Evolutionary conservation across 768 basidiomycete genomes (phyloP).

Genomic region (Pleurotus cornucopiae): DNA sequence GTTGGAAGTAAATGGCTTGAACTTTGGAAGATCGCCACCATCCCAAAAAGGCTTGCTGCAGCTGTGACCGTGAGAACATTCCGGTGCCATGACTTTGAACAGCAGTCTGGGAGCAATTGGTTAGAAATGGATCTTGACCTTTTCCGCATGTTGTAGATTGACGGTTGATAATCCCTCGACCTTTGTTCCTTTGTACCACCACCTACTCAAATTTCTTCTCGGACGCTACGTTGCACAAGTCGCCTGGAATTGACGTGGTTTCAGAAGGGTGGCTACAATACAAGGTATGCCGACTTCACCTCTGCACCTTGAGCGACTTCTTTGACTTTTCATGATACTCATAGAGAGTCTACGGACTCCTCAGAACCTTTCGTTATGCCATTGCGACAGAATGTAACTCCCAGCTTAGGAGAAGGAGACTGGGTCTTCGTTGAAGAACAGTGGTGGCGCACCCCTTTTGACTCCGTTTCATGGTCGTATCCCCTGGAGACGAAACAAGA

Average conservation of each 20-base stretch:
- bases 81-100: too few relatives aligned
- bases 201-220: background rate
- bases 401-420: slow-evolving; percentile 26
- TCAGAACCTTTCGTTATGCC: background rate
- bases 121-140: slow-evolving; percentile 9
- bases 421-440: slow-evolving; percentile 35
- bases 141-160: slow-evolving; percentile 9
- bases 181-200: background rate
- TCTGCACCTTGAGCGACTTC: too few relatives aligned
- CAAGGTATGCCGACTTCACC: background rate
- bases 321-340: background rate
- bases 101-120: background rate
- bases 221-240: background rate
- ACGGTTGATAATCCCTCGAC: background rate
- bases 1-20: too few relatives aligned
- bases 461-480: slow-evolving; percentile 37
- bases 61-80: too few relatives aligned
- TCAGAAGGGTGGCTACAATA: background rate
- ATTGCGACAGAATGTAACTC: background rate
- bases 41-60: too few relatives aligned
- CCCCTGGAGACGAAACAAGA: slow-evolving; percentile 8
- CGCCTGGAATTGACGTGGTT: slow-evolving; percentile 5
- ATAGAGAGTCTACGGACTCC: background rate
- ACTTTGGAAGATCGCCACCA: too few relatives aligned
- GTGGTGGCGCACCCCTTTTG: slow-evolving; percentile 38